Base-by-base conservation (phyloP, 257 asterid species). In the Solanum sejunctum region DNA sequence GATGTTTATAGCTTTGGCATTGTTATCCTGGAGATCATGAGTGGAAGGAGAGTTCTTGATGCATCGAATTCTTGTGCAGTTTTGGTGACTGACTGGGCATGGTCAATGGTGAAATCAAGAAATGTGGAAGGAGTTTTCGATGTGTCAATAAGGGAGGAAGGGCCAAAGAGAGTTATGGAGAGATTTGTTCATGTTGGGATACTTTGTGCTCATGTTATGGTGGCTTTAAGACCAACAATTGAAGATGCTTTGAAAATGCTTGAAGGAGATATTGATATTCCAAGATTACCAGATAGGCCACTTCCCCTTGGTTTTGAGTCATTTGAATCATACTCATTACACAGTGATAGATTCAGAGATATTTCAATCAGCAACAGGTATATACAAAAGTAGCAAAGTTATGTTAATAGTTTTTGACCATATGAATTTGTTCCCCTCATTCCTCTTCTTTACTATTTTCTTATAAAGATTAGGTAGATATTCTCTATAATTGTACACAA, bases 151-250 rank as follows among this genome's bases (percentile, higher is more conserved):
- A 84, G 91, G 86, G 47, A 88, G 16, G 89, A 84, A 84, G 96
- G 93, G 56, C 91, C 92, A 1, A 89, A 84, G 84, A 92, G 87
- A n/a, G 92, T 92, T 0, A 91, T 91, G 94, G 93, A 90, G 87
- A 90, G 96, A 64, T 91, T 89, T 70, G 92, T 90, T 39, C 84
- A 45, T 1, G 92, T 92, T 21, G 96, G 94, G 23, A 88, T 91
- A 52, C 88, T 92, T 3, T 91, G 96, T 84, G 92, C 94, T 80
- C 96, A 91, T 85, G 92, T 89, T 15, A 91, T 92, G 96, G 96
- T 91, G 49, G 93, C 91, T 20, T 88, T 91, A 51, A 88, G 96
- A 73, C 94, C 94, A 6, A 89, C 93, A 80, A 88, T 91, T 84
- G 92, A 87, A 17, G 94, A 92, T 61, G 94, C 93, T 12, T 64